Conservation (phyloP, 2,329 filamentous ascomycete species). For the Aspergillus awamori region DNA sequence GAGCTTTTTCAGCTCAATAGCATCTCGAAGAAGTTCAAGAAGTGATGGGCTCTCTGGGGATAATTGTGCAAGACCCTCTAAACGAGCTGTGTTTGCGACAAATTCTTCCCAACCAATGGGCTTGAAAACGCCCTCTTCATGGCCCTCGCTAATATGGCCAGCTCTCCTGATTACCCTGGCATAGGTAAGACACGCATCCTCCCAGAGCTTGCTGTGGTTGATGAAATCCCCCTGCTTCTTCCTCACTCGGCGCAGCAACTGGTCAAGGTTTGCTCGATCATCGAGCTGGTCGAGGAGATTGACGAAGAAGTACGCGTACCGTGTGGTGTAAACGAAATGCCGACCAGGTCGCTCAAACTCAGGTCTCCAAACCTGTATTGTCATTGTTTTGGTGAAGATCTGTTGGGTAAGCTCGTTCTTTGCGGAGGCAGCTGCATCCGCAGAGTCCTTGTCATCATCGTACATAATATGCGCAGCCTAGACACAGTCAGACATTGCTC, state of each 20-base stretch:
- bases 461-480: constrained; percentile 63
- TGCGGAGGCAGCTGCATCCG: constrained; percentile 58
- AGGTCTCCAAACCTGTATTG: constrained; percentile 92
- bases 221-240: constrained; percentile 78
- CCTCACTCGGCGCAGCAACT: constrained; percentile 75
- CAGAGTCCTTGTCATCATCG: constrained; percentile 55
- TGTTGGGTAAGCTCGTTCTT: constrained; percentile 80
- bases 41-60: constrained; percentile 50
- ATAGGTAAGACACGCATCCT: constrained; percentile 62
- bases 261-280: constrained; percentile 76
- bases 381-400: constrained; percentile 93
- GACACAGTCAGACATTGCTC: constrained; percentile 38
- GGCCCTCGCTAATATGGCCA: constrained; percentile 60
- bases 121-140: constrained; percentile 68
- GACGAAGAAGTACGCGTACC: constrained; percentile 82
- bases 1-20: constrained; percentile 72
- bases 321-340: constrained; percentile 88
- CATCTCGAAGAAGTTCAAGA: constrained; percentile 66
- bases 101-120: constrained; percentile 68
- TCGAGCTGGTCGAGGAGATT: constrained; percentile 72
- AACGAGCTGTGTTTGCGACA: constrained; percentile 57
- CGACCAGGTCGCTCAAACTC: constrained; percentile 81
- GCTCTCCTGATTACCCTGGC: constrained; percentile 61
- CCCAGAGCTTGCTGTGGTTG: constrained; percentile 65
- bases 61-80: constrained; percentile 62